Evolutionary conservation across 345 rosid species (phyloP).

Genomic region (Turritis glabra): DNA sequence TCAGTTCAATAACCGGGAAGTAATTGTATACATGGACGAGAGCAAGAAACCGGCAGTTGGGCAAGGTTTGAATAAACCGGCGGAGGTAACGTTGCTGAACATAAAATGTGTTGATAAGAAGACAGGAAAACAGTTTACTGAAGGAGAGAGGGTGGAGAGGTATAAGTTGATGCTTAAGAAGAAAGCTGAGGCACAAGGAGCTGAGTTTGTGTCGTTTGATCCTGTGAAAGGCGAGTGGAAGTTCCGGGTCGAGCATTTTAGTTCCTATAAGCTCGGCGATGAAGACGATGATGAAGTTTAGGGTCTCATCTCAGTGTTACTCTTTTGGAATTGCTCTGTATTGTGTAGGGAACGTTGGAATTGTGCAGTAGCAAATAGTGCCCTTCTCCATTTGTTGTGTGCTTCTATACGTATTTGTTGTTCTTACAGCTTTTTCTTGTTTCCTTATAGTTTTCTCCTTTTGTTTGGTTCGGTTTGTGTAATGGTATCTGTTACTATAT

Average conservation of each 20-base stretch:
- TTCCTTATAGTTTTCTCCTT: neutral
- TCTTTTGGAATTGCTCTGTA: constrained; percentile 19
- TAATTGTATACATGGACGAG: constrained; percentile 90
- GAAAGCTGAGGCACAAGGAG: constrained; percentile 90
- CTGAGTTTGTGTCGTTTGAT: constrained; percentile 83
- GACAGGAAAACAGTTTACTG: constrained; percentile 67
- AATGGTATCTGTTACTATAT: neutral
- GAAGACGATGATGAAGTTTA: constrained; percentile 43
- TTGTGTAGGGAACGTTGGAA: constrained; percentile 8
- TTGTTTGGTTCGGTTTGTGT: constrained; percentile 8
- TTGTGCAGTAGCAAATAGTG: constrained; percentile 22
- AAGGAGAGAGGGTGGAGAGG: constrained; percentile 68
- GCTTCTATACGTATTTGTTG: neutral
- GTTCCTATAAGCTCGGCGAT: constrained; percentile 60
- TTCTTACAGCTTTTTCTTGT: neutral
- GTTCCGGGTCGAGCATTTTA: constrained; percentile 86
- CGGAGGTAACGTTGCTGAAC: constrained; percentile 90
- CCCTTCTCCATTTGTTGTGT: constrained; percentile 19
- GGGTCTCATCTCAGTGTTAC: constrained; percentile 15
- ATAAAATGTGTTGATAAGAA: constrained; percentile 84
- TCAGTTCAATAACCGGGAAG: constrained; percentile 89
- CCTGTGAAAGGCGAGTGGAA: constrained; percentile 90
- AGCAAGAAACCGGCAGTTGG: constrained; percentile 92
- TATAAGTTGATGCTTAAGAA: constrained; percentile 84
- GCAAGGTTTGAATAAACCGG: constrained; percentile 94